These are phyloP conservation scores for Aureobasidium mangrovei DNA, from an alignment of 2,329 filamentous ascomycete species.

Conservation along the genomic window DNA sequence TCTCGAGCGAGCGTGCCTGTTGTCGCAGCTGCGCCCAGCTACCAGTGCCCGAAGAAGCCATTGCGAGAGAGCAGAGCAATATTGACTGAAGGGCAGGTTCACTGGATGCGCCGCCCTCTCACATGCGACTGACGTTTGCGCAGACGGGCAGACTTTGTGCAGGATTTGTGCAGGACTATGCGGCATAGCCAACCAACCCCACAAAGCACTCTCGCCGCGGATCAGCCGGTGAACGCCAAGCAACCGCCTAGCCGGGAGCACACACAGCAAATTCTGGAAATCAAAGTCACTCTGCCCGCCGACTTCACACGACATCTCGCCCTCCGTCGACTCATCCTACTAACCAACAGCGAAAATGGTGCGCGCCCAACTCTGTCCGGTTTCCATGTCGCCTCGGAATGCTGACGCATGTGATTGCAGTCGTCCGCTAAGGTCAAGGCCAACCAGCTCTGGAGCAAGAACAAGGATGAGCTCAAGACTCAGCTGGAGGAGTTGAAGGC, in stretches of 20 bases:
- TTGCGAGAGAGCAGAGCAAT: not conserved
- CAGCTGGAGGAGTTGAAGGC: slow-evolving; percentile 92
- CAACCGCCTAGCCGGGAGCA: slow-evolving; percentile 16
- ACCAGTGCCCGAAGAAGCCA: slow-evolving; percentile 13
- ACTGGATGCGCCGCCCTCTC: not conserved
- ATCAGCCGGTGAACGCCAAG: not conserved
- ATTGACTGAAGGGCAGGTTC: not conserved
- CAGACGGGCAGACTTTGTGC: not conserved
- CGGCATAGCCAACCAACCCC: no score
- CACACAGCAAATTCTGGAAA: slow-evolving; percentile 16
- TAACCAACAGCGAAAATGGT: slow-evolving; percentile 25
- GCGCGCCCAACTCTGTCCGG: not conserved
- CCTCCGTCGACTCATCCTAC: slow-evolving; percentile 7
- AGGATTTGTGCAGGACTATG: not conserved
- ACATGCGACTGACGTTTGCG: slow-evolving; percentile 2
- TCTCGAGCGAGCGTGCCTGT: slow-evolving; percentile 80
- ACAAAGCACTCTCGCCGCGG: no score
- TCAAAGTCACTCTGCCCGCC: slow-evolving; percentile 17
- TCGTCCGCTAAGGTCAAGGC: slow-evolving; percentile 79
- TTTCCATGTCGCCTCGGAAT: slow-evolving; percentile 17
- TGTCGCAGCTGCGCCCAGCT: slow-evolving; percentile 91
- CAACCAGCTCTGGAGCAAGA: slow-evolving; percentile 95
- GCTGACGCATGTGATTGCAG: slow-evolving; percentile 30
- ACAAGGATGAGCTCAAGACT: slow-evolving; percentile 96
- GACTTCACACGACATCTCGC: slow-evolving; percentile 3